Evolutionary conservation across 1,284 basidiomycete species (phyloP).

Genomic region (Cutaneotrichosporon cavernicola): DNA sequence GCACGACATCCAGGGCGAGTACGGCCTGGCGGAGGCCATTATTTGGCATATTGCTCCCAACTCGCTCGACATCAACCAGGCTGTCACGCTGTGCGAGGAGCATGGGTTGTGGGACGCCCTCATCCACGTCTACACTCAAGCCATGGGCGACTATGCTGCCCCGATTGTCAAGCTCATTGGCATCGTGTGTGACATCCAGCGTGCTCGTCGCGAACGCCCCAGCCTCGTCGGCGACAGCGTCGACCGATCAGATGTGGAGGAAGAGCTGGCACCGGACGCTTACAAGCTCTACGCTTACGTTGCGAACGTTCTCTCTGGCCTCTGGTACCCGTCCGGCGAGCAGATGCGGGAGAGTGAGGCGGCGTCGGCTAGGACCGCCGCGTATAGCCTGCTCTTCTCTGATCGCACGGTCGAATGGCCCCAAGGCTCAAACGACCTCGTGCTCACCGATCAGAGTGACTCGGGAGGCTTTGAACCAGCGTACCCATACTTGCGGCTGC

Average conservation of each 20-base stretch:
- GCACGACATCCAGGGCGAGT: conserved; percentile 70
- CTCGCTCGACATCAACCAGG: conserved; percentile 91
- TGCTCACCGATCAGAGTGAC: conserved; percentile 44
- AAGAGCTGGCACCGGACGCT: conserved; percentile 68
- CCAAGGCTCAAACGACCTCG: conserved; percentile 29
- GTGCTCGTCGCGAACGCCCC: conserved; percentile 52
- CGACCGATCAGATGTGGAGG: conserved; percentile 48
- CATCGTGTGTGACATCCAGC: conserved; percentile 69
- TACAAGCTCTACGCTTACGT: conserved; percentile 94
- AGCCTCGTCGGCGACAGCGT: conserved; percentile 34
- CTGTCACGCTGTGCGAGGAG: conserved; percentile 77
- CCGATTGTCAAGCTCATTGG: conserved; percentile 82
- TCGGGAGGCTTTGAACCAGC: conserved; percentile 61
- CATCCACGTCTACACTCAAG: conserved; percentile 88
- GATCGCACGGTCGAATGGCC: conserved; percentile 81
- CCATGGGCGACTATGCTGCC: conserved; percentile 81
- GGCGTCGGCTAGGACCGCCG: conserved; percentile 64
- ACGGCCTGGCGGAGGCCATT: conserved; percentile 77
- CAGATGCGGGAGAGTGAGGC: conserved; percentile 66
- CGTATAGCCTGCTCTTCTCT: conserved; percentile 80
- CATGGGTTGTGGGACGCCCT: conserved; percentile 88
- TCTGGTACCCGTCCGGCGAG: conserved; percentile 81
- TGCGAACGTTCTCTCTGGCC: conserved; percentile 77
- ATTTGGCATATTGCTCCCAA: conserved; percentile 95
- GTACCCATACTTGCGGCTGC: conserved; percentile 82